These are phyloP conservation scores for Verticillium klebahnii DNA, from an alignment of 2,329 filamentous ascomycete species.

Conservation along the genomic window DNA sequence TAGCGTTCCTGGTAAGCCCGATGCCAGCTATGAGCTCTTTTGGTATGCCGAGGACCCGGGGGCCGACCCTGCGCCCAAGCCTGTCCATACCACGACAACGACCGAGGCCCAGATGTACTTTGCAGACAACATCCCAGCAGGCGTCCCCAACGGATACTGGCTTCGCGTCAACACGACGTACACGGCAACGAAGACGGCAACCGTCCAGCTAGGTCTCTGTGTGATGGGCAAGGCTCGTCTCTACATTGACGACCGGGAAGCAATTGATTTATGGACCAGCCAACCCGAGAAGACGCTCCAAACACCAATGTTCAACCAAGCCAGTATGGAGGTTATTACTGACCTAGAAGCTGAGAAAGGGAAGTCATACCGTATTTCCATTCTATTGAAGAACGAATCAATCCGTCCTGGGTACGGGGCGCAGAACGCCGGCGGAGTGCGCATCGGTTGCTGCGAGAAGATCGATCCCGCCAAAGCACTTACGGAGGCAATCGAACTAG, in stretches of 20 bases:
- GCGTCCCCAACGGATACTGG: slow-evolving; percentile 9
- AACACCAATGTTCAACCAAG: slow-evolving; percentile 11
- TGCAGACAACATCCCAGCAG: slow-evolving; percentile 8
- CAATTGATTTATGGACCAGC: slow-evolving; percentile 20
- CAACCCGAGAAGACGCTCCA: slow-evolving; percentile 10
- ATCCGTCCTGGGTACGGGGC: slow-evolving; percentile 15
- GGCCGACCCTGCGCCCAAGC: background rate
- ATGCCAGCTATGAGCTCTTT: slow-evolving; percentile 8
- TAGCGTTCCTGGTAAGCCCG: background rate
- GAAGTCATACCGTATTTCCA: slow-evolving; percentile 1
- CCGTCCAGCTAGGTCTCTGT: slow-evolving; percentile 25
- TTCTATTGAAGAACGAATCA: slow-evolving; percentile 14
- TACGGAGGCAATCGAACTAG: slow-evolving; percentile 24
- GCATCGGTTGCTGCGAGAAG: slow-evolving; percentile 4
- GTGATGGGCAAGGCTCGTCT: slow-evolving; percentile 27
- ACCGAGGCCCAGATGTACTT: slow-evolving; percentile 11
- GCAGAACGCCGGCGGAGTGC: slow-evolving; percentile 10
- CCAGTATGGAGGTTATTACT: slow-evolving; percentile 11
- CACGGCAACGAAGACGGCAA: background rate
- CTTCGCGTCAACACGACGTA: slow-evolving; percentile 8
- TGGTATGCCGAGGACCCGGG: slow-evolving; percentile 9
- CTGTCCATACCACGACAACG: slow-evolving; percentile 4
- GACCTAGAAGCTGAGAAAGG: slow-evolving; percentile 4
- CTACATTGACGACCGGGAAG: slow-evolving; percentile 22
- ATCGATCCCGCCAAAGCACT: slow-evolving; percentile 9